These are phyloP conservation scores for Dendrocalamus latiflorus DNA, from an alignment of 202 grass and related monocot genomes.

Conservation along the genomic window DNA sequence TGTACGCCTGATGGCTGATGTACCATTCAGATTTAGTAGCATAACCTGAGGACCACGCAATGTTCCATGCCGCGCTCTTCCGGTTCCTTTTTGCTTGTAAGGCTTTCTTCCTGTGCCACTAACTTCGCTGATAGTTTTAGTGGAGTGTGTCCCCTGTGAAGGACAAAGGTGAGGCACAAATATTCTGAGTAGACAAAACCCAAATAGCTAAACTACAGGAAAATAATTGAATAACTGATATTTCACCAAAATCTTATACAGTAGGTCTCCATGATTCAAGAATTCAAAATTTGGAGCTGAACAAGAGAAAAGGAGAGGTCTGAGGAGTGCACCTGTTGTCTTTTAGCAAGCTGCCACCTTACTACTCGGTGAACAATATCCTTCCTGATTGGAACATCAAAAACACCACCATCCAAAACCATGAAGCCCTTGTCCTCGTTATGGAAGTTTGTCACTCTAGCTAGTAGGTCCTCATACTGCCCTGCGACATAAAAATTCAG, in stretches of 20 bases:
- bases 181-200: neutral
- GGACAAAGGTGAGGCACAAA: neutral
- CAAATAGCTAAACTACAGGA: conserved; percentile 15
- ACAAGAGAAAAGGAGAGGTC: conserved; percentile 19
- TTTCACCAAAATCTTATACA: neutral
- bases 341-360: conserved; percentile 85
- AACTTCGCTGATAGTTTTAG: conserved; percentile 83
- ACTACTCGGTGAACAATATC: conserved; percentile 88
- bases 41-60: conserved; percentile 67
- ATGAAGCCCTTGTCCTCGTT: conserved; percentile 80
- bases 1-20: neutral
- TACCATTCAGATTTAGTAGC: neutral
- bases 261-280: neutral
- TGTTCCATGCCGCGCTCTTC: conserved; percentile 76
- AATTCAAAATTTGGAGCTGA: neutral
- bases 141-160: conserved; percentile 74
- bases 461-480: conserved; percentile 73
- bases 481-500: conserved; percentile 36
- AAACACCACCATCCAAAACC: conserved; percentile 90
- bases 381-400: conserved; percentile 82
- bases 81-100: conserved; percentile 71
- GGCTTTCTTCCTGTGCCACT: conserved; percentile 84
- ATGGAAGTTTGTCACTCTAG: conserved; percentile 80
- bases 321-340: conserved; percentile 55
- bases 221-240: neutral